phyloP scores from a whole-genome alignment of 345 rosid genomes.

The Hibiscus trionum region DNA sequence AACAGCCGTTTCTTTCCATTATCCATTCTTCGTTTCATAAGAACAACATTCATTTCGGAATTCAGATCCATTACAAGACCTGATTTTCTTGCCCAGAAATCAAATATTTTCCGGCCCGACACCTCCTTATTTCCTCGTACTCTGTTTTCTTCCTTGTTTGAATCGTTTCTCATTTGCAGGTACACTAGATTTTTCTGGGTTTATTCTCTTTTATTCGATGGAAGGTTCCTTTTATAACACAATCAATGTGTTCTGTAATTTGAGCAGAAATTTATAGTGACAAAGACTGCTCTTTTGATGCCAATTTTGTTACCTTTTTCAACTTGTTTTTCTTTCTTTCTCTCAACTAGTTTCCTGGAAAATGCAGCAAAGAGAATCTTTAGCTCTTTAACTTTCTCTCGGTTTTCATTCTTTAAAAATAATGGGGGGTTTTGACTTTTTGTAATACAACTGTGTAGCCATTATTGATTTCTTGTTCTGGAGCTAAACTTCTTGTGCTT shows the following conservation, averaged over 20 bases:
- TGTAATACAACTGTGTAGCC: not conserved
- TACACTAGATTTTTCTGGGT: not conserved
- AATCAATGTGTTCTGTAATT: not conserved
- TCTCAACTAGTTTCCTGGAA: not conserved
- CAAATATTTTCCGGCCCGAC: not conserved
- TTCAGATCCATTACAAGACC: constrained; percentile 15
- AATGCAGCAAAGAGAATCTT: constrained; percentile 1
- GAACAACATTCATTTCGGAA: not conserved
- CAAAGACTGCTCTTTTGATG: not conserved
- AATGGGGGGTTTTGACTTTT: not conserved
- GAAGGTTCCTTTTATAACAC: constrained; percentile 5
- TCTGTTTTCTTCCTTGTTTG: not conserved
- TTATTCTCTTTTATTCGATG: not conserved
- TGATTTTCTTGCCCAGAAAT: not conserved
- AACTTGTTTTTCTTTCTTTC: not conserved
- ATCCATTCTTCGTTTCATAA: not conserved
- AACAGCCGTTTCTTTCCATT: not conserved
- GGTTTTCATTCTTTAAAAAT: not conserved
- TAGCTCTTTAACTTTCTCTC: not conserved
- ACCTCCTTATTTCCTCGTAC: not conserved
- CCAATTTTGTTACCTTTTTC: not conserved
- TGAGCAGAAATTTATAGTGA: constrained; percentile 1
- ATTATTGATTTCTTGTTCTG: not conserved
- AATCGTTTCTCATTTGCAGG: not conserved
- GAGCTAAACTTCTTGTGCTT: not conserved